A percentile compares a stretch with the other conserved stretches of the same genome.
Conservation (phyloP, 345 rosid genomes). For the Dipteronia sinensis region DNA sequence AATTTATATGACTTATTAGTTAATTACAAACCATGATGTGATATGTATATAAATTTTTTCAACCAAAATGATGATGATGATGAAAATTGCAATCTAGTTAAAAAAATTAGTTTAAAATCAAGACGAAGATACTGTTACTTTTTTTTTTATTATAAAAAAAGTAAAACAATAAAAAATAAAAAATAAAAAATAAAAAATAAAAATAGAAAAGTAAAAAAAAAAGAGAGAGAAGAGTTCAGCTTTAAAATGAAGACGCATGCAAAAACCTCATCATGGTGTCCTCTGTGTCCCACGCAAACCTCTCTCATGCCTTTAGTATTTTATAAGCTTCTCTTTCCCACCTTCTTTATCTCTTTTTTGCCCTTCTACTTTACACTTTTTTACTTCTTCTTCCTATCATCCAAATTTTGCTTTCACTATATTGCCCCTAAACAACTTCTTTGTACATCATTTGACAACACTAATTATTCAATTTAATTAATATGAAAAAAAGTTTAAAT, state of each 20-base stretch:
- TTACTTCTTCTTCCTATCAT: background rate
- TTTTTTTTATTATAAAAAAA: background rate
- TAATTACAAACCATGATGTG: background rate
- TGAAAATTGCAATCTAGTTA: background rate
- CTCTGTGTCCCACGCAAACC: constrained; percentile 65
- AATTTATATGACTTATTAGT: background rate
- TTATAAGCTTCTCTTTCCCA: constrained; percentile 46
- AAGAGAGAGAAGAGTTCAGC: constrained; percentile 32
- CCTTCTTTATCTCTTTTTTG: constrained; percentile 17
- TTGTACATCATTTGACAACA: too few species aligned
- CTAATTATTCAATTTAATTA: too few species aligned
- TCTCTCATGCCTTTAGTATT: constrained; percentile 43
- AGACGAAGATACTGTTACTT: background rate
- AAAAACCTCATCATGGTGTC: constrained; percentile 70
- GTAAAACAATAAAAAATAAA: background rate
- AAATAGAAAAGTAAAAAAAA: background rate
- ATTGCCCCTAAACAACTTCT: constrained; percentile 1
- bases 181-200: background rate
- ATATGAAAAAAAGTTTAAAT: too few species aligned
- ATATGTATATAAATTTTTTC: background rate
- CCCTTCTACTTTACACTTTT: constrained; percentile 6
- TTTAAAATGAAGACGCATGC: constrained; percentile 88
- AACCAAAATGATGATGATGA: background rate
- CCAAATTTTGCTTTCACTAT: background rate
- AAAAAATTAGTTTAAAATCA: background rate